phyloP scores from a whole-genome alignment of 306 rosid species.

The Amphicarpaea edgeworthii region DNA sequence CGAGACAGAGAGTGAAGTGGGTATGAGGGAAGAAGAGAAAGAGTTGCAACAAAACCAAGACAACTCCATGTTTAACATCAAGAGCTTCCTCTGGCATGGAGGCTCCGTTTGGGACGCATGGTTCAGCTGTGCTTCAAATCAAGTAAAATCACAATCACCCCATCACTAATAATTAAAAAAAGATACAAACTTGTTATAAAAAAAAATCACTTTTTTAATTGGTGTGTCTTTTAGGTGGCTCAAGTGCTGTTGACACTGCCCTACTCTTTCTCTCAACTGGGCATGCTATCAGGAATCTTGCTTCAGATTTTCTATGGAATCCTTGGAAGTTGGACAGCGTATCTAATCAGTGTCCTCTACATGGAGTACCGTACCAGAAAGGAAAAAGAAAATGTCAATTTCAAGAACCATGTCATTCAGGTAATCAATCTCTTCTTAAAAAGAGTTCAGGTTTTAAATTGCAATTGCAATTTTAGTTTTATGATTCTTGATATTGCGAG shows the following conservation, averaged over 20 bases:
- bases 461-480: too few relatives aligned
- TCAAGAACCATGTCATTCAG: constrained; percentile 99
- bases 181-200: background rate
- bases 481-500: too few relatives aligned
- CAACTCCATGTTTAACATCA: constrained; percentile 63
- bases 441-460: too few relatives aligned
- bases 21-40: constrained; percentile 50
- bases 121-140: constrained; percentile 99
- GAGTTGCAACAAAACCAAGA: constrained; percentile 41
- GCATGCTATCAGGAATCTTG: constrained; percentile 81
- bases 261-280: constrained; percentile 98
- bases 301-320: constrained; percentile 88
- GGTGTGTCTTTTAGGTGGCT: constrained; percentile 65
- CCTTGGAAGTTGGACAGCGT: constrained; percentile 98
- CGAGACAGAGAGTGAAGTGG: constrained; percentile 64
- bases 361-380: constrained; percentile 83
- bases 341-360: constrained; percentile 91
- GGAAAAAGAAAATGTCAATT: constrained; percentile 88
- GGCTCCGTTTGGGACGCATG: constrained; percentile 99
- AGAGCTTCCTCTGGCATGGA: constrained; percentile 89
- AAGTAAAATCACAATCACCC: constrained; percentile 55
- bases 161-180: background rate
- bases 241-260: constrained; percentile 95
- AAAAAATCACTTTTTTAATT: background rate
- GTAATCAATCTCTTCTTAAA: too few relatives aligned